These are phyloP conservation scores for Flaveria sonorensis DNA, from an alignment of 129 eudicot genomes.

Conservation along the genomic window DNA sequence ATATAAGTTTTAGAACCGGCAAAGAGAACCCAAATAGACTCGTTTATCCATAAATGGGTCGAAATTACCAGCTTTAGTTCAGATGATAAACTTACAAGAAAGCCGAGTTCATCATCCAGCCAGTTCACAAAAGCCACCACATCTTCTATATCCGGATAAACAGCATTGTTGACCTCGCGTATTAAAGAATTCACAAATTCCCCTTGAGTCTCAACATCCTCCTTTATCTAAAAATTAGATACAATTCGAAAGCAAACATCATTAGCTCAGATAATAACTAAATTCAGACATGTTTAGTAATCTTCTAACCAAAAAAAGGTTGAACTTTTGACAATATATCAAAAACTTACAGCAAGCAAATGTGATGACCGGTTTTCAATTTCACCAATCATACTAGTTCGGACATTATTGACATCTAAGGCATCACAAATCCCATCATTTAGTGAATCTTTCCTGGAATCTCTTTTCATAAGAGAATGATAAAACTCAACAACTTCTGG, in stretches of 20 bases:
- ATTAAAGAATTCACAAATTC: conserved; percentile 86
- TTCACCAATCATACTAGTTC: conserved; percentile 91
- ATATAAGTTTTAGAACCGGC: neutral
- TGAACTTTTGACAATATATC: neutral
- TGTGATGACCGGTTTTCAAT: conserved; percentile 92
- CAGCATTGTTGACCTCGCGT: conserved; percentile 80
- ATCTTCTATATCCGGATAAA: conserved; percentile 73
- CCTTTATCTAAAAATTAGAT: conserved; percentile 65
- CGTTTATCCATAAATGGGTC: neutral
- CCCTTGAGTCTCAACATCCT: conserved; percentile 96
- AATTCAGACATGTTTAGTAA: neutral
- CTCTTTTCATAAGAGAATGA: conserved; percentile 97
- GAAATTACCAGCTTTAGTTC: neutral
- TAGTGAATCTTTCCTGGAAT: conserved; percentile 68
- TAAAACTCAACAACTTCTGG: conserved; percentile 95
- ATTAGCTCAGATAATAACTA: neutral
- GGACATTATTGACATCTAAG: conserved; percentile 60
- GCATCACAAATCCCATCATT: conserved; percentile 60
- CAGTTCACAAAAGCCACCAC: conserved; percentile 94
- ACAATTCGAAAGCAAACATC: neutral
- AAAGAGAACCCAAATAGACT: neutral
- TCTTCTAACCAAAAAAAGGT: neutral
- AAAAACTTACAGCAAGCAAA: conserved; percentile 83
- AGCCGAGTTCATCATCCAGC: conserved; percentile 96
- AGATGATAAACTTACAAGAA: conserved; percentile 64